These are phyloP conservation scores for Cystobasidiaceae sp. DNA, from an alignment of 1,284 basidiomycete genomes.

Conservation along the genomic window DNA sequence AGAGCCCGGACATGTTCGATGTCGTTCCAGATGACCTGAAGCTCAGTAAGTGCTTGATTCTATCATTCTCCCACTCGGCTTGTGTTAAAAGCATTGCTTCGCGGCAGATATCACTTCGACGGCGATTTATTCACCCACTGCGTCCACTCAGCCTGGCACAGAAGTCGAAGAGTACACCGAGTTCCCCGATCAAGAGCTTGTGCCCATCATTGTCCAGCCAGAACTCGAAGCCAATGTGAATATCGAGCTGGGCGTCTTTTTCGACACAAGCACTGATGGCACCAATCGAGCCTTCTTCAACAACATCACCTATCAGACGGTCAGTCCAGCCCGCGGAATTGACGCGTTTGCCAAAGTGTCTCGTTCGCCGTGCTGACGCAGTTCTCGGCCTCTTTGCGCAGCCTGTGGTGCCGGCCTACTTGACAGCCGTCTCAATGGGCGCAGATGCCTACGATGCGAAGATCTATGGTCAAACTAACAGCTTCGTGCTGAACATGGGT, in stretches of 20 bases:
- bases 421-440: slow-evolving; percentile 71
- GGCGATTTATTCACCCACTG: slow-evolving; percentile 59
- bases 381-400: neutral
- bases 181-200: slow-evolving; percentile 60
- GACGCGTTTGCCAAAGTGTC: neutral
- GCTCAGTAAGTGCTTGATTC: slow-evolving; percentile 56
- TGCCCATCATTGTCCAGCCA: slow-evolving; percentile 57
- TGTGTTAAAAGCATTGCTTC: neutral
- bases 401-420: slow-evolving; percentile 62
- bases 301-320: slow-evolving; percentile 49
- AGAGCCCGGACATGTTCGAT: slow-evolving; percentile 68
- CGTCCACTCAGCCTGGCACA: slow-evolving; percentile 53
- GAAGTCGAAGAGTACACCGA: slow-evolving; percentile 53
- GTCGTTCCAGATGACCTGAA: slow-evolving; percentile 63
- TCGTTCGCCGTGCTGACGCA: neutral
- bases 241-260: slow-evolving; percentile 49
- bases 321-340: neutral
- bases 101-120: slow-evolving; percentile 69
- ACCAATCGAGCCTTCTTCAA: slow-evolving; percentile 70
- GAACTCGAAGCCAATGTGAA: slow-evolving; percentile 52
- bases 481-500: slow-evolving; percentile 64
- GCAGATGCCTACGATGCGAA: slow-evolving; percentile 59
- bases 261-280: slow-evolving; percentile 65
- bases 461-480: slow-evolving; percentile 72
- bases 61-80: neutral